Conservation (phyloP, 2,329 filamentous ascomycete genomes). For the Cercospora sesami region DNA sequence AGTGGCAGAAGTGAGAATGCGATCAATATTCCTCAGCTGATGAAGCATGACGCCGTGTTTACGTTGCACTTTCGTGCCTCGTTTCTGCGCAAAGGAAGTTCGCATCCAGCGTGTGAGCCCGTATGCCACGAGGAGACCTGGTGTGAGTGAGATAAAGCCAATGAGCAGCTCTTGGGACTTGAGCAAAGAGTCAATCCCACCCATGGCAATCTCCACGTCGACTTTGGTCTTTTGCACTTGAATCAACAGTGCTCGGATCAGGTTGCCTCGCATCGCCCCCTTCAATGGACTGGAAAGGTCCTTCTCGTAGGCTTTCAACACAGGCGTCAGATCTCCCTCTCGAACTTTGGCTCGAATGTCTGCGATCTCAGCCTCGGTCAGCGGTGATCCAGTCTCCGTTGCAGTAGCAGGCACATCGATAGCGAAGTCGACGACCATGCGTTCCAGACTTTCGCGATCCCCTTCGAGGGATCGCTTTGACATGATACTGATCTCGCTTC, state of each 20-base stretch:
- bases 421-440: conserved; percentile 98
- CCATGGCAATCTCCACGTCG: conserved; percentile 92
- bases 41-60: conserved; percentile 71
- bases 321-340: conserved; percentile 89
- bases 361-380: conserved; percentile 69
- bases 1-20: conserved; percentile 53
- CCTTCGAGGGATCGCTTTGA: conserved; percentile 87
- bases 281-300: conserved; percentile 79
- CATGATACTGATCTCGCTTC: conserved; percentile 94
- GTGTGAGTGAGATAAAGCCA: conserved; percentile 92
- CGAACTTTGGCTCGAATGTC: conserved; percentile 76
- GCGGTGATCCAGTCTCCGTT: conserved; percentile 45
- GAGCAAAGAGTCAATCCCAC: conserved; percentile 88
- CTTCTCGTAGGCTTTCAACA: conserved; percentile 86
- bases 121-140: conserved; percentile 83
- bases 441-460: conserved; percentile 86
- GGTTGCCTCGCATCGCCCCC: conserved; percentile 79
- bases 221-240: conserved; percentile 99
- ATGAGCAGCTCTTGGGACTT: conserved; percentile 98
- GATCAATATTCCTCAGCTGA: conserved; percentile 83
- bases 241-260: conserved; percentile 86
- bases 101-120: conserved; percentile 71
- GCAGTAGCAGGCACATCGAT: conserved; percentile 70
- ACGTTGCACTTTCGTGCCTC: conserved; percentile 64
- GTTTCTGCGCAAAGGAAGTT: conserved; percentile 67